phyloP scores from a whole-genome alignment of 306 rosid genomes.

The Pueraria montana region DNA sequence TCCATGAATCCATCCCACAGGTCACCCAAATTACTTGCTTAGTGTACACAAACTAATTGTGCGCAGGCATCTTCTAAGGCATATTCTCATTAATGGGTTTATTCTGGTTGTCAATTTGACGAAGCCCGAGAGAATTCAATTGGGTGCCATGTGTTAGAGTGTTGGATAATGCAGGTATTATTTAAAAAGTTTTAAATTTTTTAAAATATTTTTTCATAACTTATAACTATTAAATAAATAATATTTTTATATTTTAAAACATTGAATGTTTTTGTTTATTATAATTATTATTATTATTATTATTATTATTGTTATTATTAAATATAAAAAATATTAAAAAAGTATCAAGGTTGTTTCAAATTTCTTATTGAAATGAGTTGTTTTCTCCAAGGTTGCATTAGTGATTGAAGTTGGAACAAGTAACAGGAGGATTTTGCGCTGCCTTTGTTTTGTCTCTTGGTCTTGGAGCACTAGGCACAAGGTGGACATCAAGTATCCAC shows the following conservation, averaged over 20 bases:
- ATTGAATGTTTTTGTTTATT: not conserved
- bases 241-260: not conserved
- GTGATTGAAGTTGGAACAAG: conserved; percentile 18
- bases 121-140: not conserved
- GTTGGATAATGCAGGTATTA: not conserved
- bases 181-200: too few species aligned
- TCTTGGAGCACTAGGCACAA: conserved; percentile 51
- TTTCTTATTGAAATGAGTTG: not conserved
- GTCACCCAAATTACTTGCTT: not conserved
- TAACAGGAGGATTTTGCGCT: not conserved
- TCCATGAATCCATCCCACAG: not conserved
- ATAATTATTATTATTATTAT: not conserved
- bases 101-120: not conserved
- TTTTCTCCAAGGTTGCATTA: not conserved
- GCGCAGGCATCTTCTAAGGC: conserved; percentile 21
- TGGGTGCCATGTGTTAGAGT: conserved; percentile 2
- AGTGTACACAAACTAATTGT: conserved; percentile 35
- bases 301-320: not conserved
- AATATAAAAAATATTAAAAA: not conserved
- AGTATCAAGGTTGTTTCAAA: not conserved
- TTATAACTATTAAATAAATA: not conserved
- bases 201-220: not conserved
- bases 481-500: conserved; percentile 66
- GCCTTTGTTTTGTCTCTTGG: conserved; percentile 28
- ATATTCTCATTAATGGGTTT: conserved; percentile 47